Evolutionary conservation across 768 basidiomycete genomes (phyloP).

Genomic region (Serendipita sp.): DNA sequence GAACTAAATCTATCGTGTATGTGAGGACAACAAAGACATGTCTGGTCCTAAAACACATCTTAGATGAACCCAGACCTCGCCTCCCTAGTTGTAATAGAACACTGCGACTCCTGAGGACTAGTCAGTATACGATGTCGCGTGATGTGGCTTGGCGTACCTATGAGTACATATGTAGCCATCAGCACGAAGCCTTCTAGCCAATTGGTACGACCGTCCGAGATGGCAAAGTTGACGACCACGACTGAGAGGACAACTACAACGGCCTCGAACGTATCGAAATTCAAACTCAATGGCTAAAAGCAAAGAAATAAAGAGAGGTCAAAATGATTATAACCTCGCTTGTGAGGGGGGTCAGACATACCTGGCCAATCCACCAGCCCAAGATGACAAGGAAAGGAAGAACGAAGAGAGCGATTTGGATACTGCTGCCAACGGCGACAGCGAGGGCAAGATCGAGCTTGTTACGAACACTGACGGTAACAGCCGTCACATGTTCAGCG

Average conservation of each 20-base stretch:
- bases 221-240: slow-evolving; percentile 68
- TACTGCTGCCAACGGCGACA: slow-evolving; percentile 4
- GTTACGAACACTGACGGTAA: slow-evolving; percentile 3
- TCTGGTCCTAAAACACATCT: neutral
- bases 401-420: slow-evolving; percentile 71
- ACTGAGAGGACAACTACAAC: slow-evolving; percentile 76
- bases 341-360: slow-evolving; percentile 32
- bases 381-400: slow-evolving; percentile 80
- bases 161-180: slow-evolving; percentile 2
- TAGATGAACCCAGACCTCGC: neutral
- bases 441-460: slow-evolving; percentile 3
- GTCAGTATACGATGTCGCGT: neutral
- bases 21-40: neutral
- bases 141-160: neutral
- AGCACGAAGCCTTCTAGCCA: slow-evolving; percentile 4
- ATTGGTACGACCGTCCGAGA: slow-evolving; percentile 20
- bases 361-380: slow-evolving; percentile 50
- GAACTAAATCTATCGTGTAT: no score
- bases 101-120: slow-evolving; percentile 1
- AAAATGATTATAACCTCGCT: slow-evolving; percentile 37
- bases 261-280: slow-evolving; percentile 32
- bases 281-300: slow-evolving; percentile 3
- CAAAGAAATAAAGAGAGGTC: no score
- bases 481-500: slow-evolving; percentile 51
- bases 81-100: slow-evolving; percentile 3